phyloP scores from a whole-genome alignment of 169 alveolate species.

The Plasmodium berghei region DNA sequence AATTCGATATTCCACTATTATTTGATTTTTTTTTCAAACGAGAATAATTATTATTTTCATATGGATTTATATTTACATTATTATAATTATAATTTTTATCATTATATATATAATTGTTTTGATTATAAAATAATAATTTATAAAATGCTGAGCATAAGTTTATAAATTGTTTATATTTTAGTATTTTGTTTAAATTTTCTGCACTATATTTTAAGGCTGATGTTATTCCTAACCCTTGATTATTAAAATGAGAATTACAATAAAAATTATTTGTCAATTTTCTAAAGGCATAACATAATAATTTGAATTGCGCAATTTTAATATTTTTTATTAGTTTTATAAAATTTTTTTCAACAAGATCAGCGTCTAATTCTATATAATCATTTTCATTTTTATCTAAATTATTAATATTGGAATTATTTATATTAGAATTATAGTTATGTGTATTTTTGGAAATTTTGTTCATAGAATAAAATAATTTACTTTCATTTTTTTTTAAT shows the following conservation, averaged over 20 bases:
- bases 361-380: slow-evolving; percentile 69
- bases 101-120: slow-evolving; percentile 31
- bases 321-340: slow-evolving; percentile 54
- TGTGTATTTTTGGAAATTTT: slow-evolving; percentile 11
- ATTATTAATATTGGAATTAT: background rate
- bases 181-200: slow-evolving; percentile 30
- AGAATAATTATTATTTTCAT: slow-evolving; percentile 5
- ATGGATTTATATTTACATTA: slow-evolving; percentile 7
- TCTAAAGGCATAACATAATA: slow-evolving; percentile 61
- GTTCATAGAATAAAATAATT: slow-evolving; percentile 42
- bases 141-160: slow-evolving; percentile 19
- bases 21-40: slow-evolving; percentile 6
- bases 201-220: slow-evolving; percentile 34
- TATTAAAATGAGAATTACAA: slow-evolving; percentile 8
- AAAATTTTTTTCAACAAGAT: slow-evolving; percentile 72
- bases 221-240: slow-evolving; percentile 12
- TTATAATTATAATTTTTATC: slow-evolving; percentile 16
- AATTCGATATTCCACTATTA: slow-evolving; percentile 33
- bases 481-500: slow-evolving; percentile 51
- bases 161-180: slow-evolving; percentile 27
- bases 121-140: slow-evolving; percentile 43
- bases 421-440: background rate
- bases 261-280: slow-evolving; percentile 50
- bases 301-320: slow-evolving; percentile 60
- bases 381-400: slow-evolving; percentile 7